phyloP scores from a whole-genome alignment of 768 basidiomycete species.

The Epithele typhae region DNA sequence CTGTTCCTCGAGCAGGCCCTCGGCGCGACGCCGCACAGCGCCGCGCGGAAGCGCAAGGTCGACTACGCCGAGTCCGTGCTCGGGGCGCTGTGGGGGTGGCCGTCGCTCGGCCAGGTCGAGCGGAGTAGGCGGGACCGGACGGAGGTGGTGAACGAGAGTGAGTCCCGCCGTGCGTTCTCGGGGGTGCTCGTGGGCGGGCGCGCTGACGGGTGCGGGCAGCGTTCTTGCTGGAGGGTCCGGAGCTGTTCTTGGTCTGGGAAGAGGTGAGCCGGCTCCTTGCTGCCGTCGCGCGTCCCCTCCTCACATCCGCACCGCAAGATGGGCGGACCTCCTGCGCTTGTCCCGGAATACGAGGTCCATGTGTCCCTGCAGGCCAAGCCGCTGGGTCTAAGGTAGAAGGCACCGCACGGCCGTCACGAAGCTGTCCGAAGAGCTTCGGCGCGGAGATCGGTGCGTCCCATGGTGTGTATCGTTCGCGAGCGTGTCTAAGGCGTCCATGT shows the following conservation, averaged over 20 bases:
- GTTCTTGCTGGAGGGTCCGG: no score
- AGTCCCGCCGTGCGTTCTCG: constrained; percentile 22
- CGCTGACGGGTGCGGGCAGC: no score
- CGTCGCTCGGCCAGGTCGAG: constrained; percentile 49
- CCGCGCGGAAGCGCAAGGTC: constrained; percentile 19
- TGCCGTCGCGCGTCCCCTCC: no score
- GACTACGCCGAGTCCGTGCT: constrained; percentile 40
- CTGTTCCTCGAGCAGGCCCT: constrained; percentile 48
- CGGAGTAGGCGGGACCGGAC: constrained; percentile 46
- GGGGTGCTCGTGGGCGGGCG: no score
- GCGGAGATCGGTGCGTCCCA: constrained; percentile 44
- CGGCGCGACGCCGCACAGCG: constrained; percentile 23
- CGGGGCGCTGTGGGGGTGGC: constrained; percentile 67
- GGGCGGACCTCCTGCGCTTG: constrained; percentile 57
- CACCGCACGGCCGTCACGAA: constrained; percentile 44
- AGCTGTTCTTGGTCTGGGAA: constrained; percentile 71
- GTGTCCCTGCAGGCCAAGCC: constrained; percentile 55
- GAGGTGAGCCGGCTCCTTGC: constrained; percentile 53
- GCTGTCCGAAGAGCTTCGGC: constrained; percentile 41
- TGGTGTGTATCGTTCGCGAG: no score
- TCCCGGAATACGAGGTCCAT: constrained; percentile 59
- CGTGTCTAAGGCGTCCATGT: not conserved
- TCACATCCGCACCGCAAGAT: no score
- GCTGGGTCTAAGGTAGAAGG: constrained; percentile 60
- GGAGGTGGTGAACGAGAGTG: constrained; percentile 44